A percentile compares a stretch with the other conserved stretches of the same genome.
phyloP scores from a whole-genome alignment of 1,139 yeast species.

The Arxiozyma slooffiae region DNA sequence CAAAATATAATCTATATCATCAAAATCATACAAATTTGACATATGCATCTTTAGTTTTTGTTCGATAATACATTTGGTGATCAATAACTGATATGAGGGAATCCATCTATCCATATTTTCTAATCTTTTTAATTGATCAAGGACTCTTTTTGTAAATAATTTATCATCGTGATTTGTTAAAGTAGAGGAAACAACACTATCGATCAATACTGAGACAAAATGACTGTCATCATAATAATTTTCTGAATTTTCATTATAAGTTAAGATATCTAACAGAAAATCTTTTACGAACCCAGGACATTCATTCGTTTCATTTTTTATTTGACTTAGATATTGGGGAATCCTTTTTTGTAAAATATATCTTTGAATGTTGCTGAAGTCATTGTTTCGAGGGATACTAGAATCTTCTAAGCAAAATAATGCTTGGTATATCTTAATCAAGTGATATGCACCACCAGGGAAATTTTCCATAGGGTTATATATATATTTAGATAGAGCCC shows the following conservation, averaged over 20 bases:
- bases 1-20: conserved; percentile 38
- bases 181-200: conserved; percentile 45
- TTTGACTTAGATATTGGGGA: conserved; percentile 49
- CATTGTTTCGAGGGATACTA: conserved; percentile 65
- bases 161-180: conserved; percentile 28
- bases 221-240: conserved; percentile 68
- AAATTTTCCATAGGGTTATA: conserved; percentile 49
- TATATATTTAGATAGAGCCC: conserved; percentile 62
- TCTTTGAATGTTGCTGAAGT: conserved; percentile 57
- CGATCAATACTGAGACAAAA: conserved; percentile 53
- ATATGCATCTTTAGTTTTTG: conserved; percentile 49
- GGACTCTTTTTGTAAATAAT: conserved; percentile 36
- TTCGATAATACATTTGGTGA: conserved; percentile 49
- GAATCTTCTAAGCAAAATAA: conserved; percentile 65
- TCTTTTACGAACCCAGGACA: conserved; percentile 56
- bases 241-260: conserved; percentile 78
- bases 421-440: conserved; percentile 58
- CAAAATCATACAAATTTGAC: conserved; percentile 44
- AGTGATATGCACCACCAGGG: conserved; percentile 53
- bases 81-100: conserved; percentile 57
- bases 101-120: conserved; percentile 80
- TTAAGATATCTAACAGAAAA: conserved; percentile 59
- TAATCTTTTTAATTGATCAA: conserved; percentile 59
- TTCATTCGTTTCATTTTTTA: conserved; percentile 54
- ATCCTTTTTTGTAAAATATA: conserved; percentile 66